These are phyloP conservation scores for Metarhizium guizhouense DNA, from an alignment of 2,329 filamentous ascomycete genomes.

Conservation along the genomic window DNA sequence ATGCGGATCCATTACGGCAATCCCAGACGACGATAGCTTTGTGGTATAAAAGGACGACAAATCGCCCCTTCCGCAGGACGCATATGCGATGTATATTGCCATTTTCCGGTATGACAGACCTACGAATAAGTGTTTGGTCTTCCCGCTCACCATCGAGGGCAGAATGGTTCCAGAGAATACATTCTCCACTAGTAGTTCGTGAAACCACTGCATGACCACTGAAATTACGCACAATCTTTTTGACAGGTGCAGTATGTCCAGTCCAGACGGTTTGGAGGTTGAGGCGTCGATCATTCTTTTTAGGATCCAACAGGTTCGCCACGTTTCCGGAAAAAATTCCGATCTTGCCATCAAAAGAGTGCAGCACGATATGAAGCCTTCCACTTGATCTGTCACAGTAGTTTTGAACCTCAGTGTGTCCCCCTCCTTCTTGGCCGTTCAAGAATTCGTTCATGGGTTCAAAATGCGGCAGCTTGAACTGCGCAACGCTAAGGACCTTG, in stretches of 20 bases:
- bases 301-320: slow-evolving; percentile 71
- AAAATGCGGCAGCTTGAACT: slow-evolving; percentile 54
- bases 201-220: slow-evolving; percentile 75
- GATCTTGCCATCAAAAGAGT: slow-evolving; percentile 79
- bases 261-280: slow-evolving; percentile 63
- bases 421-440: slow-evolving; percentile 10
- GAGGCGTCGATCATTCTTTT: slow-evolving; percentile 51
- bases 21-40: slow-evolving; percentile 71
- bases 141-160: slow-evolving; percentile 24
- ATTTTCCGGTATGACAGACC: slow-evolving; percentile 57
- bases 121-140: slow-evolving; percentile 44
- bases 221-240: slow-evolving; percentile 80
- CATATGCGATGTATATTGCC: slow-evolving; percentile 74
- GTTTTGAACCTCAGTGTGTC: slow-evolving; percentile 59
- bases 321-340: slow-evolving; percentile 73
- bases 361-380: slow-evolving; percentile 63
- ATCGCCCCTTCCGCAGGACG: slow-evolving; percentile 66
- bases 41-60: slow-evolving; percentile 72
- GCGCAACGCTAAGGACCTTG: slow-evolving; percentile 78
- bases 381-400: slow-evolving; percentile 61
- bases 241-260: slow-evolving; percentile 71
- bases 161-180: slow-evolving; percentile 70
- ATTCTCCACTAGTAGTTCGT: slow-evolving; percentile 68
- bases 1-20: slow-evolving; percentile 51
- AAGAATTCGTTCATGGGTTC: slow-evolving; percentile 32